A percentile compares a stretch with the other conserved stretches of the same genome.
These are phyloP conservation scores for Fraxinus floribunda DNA, from an alignment of 305 asterid species.

Conservation along the genomic window DNA sequence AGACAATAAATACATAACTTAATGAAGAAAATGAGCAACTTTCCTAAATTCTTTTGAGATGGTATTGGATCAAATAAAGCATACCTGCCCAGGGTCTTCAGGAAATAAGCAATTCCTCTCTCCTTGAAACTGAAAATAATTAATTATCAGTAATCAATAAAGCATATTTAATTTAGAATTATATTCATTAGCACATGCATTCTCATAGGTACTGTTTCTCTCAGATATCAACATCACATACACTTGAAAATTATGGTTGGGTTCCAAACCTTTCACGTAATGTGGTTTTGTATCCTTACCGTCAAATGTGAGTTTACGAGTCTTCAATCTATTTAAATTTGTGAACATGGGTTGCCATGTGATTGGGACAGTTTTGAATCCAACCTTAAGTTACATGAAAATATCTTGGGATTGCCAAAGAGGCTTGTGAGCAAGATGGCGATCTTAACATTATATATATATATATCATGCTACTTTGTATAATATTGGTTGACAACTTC, in stretches of 20 bases:
- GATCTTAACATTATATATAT: too few relatives aligned
- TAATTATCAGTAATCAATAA: slow-evolving; percentile 31
- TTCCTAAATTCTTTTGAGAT: slow-evolving; percentile 2
- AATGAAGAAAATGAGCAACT: not conserved
- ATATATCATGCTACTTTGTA: too few relatives aligned
- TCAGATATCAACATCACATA: slow-evolving; percentile 21
- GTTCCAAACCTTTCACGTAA: not conserved
- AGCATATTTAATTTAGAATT: slow-evolving; percentile 17
- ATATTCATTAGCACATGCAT: slow-evolving; percentile 33
- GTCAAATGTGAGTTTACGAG: not conserved
- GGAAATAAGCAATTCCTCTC: slow-evolving; percentile 59
- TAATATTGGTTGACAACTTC: too few relatives aligned
- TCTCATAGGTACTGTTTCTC: slow-evolving; percentile 18
- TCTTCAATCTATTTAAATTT: not conserved
- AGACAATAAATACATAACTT: slow-evolving; percentile 12
- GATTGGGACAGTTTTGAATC: not conserved
- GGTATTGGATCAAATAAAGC: slow-evolving; percentile 26
- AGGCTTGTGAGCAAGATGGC: too few relatives aligned
- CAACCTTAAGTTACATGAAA: not conserved
- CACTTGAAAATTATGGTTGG: not conserved
- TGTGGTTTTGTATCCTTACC: not conserved
- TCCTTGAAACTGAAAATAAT: slow-evolving; percentile 40
- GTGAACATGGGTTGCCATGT: not conserved
- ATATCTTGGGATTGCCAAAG: too few relatives aligned
- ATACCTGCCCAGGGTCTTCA: slow-evolving; percentile 68